Percentiles rank a stretch among this genome's conserved stretches.
Conservation (phyloP, 2,329 filamentous ascomycete species). For the Xylariaceae sp. region DNA sequence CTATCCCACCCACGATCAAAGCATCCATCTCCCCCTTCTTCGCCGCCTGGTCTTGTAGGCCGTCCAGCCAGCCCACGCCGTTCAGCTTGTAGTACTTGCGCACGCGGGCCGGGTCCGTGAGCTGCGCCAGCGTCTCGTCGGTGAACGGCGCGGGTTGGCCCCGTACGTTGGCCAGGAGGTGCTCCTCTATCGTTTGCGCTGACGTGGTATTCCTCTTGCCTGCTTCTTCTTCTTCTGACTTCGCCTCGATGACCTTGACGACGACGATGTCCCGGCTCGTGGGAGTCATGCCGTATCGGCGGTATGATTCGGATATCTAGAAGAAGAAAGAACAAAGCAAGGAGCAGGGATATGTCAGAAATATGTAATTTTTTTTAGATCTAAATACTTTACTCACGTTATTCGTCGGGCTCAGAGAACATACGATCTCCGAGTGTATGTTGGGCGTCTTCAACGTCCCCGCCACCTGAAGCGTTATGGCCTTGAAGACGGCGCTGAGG, state of each 20-base stretch:
- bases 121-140: slow-evolving; percentile 54
- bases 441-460: slow-evolving; percentile 70
- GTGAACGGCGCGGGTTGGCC: slow-evolving; percentile 55
- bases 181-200: slow-evolving; percentile 46
- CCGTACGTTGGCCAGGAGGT: slow-evolving; percentile 57
- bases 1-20: slow-evolving; percentile 70
- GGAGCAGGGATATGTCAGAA: neutral
- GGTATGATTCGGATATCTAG: slow-evolving; percentile 88
- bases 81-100: slow-evolving; percentile 85
- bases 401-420: slow-evolving; percentile 72
- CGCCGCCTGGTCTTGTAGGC: slow-evolving; percentile 37
- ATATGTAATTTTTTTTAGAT: neutral
- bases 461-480: slow-evolving; percentile 61
- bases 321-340: neutral
- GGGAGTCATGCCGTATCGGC: slow-evolving; percentile 75
- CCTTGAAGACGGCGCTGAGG: slow-evolving; percentile 69
- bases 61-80: slow-evolving; percentile 46
- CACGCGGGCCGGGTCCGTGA: slow-evolving; percentile 63
- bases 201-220: neutral
- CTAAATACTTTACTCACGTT: slow-evolving; percentile 51
- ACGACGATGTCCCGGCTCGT: slow-evolving; percentile 68
- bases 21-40: slow-evolving; percentile 57
- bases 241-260: slow-evolving; percentile 61
- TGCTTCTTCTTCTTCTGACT: slow-evolving; percentile 51
- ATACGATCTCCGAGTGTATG: slow-evolving; percentile 83